Percentiles rank a stretch among this genome's conserved stretches.
These are phyloP conservation scores for Galerina marginata DNA, from an alignment of 768 basidiomycete genomes.

Conservation along the genomic window DNA sequence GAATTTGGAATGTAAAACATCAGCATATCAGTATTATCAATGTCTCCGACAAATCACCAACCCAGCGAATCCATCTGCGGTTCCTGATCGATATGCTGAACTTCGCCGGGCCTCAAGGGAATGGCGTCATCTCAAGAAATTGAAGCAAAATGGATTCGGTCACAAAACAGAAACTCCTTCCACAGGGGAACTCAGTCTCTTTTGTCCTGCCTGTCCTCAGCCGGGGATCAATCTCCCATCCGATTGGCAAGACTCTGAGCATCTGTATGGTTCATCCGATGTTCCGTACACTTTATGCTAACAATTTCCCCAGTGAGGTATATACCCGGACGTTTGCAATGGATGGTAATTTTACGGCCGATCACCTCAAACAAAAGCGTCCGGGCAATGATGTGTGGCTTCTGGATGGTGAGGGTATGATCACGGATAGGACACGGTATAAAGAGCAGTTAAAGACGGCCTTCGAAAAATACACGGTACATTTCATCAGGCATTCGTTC, in stretches of 20 bases:
- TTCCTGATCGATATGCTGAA: conserved; percentile 23
- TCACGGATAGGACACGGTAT: conserved; percentile 1
- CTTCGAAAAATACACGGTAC: neutral
- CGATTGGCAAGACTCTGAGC: conserved; percentile 11
- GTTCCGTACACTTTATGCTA: no score
- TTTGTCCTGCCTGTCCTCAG: conserved; percentile 26
- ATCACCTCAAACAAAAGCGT: conserved; percentile 23
- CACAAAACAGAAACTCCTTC: neutral
- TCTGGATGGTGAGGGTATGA: conserved; percentile 18
- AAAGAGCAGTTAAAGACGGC: neutral
- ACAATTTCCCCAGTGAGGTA: no score
- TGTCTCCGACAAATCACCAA: conserved; percentile 11
- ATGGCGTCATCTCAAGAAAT: conserved; percentile 24
- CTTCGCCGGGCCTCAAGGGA: conserved; percentile 14
- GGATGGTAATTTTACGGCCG: conserved; percentile 19
- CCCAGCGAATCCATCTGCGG: neutral
- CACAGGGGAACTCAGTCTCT: conserved; percentile 18
- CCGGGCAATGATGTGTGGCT: conserved; percentile 22
- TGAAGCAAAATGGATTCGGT: conserved; percentile 23
- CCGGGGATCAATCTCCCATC: conserved; percentile 27
- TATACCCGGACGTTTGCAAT: no score
- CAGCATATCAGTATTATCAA: conserved; percentile 15
- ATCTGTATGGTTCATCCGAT: conserved; percentile 1
- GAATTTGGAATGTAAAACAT: neutral
- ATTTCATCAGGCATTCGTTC: neutral